Conservation (phyloP, 805 yeast genomes). For the Candida hispaniensis region DNA sequence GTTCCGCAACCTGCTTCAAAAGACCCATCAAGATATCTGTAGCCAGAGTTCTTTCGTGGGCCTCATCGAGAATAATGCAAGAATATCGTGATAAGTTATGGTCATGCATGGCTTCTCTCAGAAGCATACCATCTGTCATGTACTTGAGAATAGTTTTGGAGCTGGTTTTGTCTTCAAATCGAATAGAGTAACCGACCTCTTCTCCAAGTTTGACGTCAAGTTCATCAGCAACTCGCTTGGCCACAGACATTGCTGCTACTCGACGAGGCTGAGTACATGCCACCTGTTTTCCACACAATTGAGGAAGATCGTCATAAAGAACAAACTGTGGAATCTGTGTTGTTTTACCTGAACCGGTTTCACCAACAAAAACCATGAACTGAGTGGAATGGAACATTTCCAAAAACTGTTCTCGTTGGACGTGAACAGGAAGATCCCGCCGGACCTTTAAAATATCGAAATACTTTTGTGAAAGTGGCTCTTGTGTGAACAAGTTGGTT, state of each 20-base stretch:
- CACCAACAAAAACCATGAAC: constrained; percentile 97
- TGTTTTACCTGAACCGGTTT: constrained; percentile 98
- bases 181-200: constrained; percentile 90
- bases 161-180: constrained; percentile 85
- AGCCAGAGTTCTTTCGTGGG: constrained; percentile 94
- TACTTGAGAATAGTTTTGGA: constrained; percentile 76
- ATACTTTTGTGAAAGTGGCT: constrained; percentile 50
- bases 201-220: constrained; percentile 88
- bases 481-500: constrained; percentile 72
- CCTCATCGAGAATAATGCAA: constrained; percentile 91
- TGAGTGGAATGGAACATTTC: constrained; percentile 75
- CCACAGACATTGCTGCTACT: constrained; percentile 98
- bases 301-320: constrained; percentile 84
- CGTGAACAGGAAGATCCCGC: constrained; percentile 85
- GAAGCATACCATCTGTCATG: constrained; percentile 98
- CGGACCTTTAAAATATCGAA: constrained; percentile 67
- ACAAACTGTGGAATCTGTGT: constrained; percentile 98
- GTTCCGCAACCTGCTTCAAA: constrained; percentile 63
- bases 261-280: constrained; percentile 96
- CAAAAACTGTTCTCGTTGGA: constrained; percentile 83
- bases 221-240: constrained; percentile 94
- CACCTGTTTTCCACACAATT: constrained; percentile 67
- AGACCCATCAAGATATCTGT: constrained; percentile 96
- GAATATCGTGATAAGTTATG: constrained; percentile 71
- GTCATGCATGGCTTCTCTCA: constrained; percentile 96